Evolutionary conservation across 805 yeast genomes (phyloP), one percentile per base, ranked within the genome.

Genomic region (Yamadazyma scolyti): DNA sequence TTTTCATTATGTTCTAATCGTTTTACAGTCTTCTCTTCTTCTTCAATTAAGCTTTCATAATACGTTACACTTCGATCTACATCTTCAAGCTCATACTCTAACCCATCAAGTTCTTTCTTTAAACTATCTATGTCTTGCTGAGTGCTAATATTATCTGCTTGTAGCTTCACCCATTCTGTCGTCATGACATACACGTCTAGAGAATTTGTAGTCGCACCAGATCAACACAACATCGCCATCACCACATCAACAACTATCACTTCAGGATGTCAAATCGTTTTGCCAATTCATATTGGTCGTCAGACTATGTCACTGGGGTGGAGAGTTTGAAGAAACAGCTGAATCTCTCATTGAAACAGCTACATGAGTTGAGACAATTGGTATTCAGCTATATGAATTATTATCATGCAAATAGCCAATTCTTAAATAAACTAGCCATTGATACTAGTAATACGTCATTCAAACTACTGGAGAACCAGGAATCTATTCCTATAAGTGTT

Each of bases 221-320:
- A n/a, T n/a, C n/a, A n/a, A n/a, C n/a, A n/a, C n/a, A n/a, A n/a
- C n/a, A n/a, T n/a, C n/a, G n/a, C n/a, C n/a, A n/a, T n/a, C n/a
- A n/a, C n/a, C n/a, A n/a, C n/a, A n/a, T n/a, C n/a, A n/a, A n/a
- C n/a, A n/a, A n/a, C n/a, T n/a, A n/a, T n/a, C n/a, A n/a, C n/a
- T n/a, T n/a, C n/a, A n/a, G n/a, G n/a, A 31, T 31, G 34, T 16
- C 21, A 21, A 9, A 23, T 6, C 37, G 21, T 26, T 63, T 58
- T 39, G 53, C 66, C 30, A 64, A 65, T 39, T 18, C 47, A 23
- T 66, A 58, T 47, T 66, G 71, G 70, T 56, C 69, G 3, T 41
- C 69, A 2, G 72, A 66, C 47, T 62, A 59, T 30, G 47, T 44
- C 20, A 40, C 64, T 4, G 67, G 70, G 4, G 54, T 65, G 12